phyloP scores from a whole-genome alignment of 2,329 filamentous ascomycete species.

The Lizonia empirigonia region DNA sequence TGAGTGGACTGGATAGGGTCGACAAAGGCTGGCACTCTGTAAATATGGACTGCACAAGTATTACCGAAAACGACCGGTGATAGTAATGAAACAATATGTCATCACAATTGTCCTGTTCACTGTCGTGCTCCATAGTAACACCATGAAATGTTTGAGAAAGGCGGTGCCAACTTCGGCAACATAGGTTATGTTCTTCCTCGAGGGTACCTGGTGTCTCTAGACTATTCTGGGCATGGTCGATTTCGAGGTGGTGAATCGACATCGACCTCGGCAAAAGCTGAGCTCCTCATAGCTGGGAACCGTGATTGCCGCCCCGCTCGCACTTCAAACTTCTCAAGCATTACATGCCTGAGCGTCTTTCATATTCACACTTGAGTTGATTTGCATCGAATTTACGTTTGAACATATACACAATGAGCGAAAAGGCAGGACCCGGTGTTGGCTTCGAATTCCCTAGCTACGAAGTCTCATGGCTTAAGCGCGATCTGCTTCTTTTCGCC shows the following conservation, averaged over 20 bases:
- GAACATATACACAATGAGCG: slow-evolving; percentile 34
- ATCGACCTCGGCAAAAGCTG: slow-evolving; percentile 42
- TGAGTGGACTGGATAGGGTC: slow-evolving; percentile 15
- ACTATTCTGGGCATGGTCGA: slow-evolving; percentile 1
- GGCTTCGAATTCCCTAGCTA: slow-evolving; percentile 80
- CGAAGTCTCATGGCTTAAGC: slow-evolving; percentile 83
- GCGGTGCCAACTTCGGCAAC: slow-evolving; percentile 6
- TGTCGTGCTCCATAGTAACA: not conserved
- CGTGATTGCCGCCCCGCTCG: slow-evolving; percentile 37
- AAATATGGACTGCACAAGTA: slow-evolving; percentile 17
- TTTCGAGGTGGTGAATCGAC: slow-evolving; percentile 27
- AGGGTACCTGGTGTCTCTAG: slow-evolving; percentile 3
- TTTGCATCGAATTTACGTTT: not conserved
- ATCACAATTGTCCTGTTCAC: not conserved
- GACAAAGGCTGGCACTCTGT: slow-evolving; percentile 16
- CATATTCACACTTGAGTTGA: not conserved
- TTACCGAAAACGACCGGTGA: slow-evolving; percentile 9
- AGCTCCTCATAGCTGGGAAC: slow-evolving; percentile 34
- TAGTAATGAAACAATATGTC: slow-evolving; percentile 11
- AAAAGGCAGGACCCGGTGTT: slow-evolving; percentile 56
- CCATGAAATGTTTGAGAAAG: not conserved
- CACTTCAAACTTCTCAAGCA: slow-evolving; percentile 19
- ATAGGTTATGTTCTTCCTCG: not conserved
- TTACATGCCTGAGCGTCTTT: not conserved
- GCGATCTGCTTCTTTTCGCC: slow-evolving; percentile 88